Conservation (phyloP, 2,329 filamentous ascomycete species). For the Cladosporium sp. region DNA sequence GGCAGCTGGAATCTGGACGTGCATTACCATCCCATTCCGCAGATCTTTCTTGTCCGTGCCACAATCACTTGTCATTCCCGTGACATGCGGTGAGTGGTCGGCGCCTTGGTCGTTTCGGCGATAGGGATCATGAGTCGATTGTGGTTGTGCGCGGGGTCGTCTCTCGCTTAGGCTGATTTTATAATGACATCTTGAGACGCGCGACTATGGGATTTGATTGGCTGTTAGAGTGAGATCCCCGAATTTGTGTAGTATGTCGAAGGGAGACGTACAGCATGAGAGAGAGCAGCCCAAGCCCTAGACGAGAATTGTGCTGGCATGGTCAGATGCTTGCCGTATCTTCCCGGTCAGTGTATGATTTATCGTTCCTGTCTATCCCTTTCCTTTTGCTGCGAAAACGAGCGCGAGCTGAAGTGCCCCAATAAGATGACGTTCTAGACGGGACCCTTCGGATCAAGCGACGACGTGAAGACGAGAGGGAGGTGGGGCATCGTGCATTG, state of each 20-base stretch:
- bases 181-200: not conserved
- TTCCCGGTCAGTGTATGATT: not conserved
- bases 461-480: not conserved
- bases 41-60: not conserved
- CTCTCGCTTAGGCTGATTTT: not conserved
- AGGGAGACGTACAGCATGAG: no score
- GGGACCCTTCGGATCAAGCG: constrained; percentile 1
- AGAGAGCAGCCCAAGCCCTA: no score
- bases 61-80: not conserved
- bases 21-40: not conserved
- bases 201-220: not conserved
- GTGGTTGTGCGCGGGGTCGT: constrained; percentile 9
- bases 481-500: constrained; percentile 14
- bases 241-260: not conserved
- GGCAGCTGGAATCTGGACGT: not conserved
- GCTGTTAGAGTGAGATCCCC: not conserved
- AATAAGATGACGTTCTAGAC: not conserved
- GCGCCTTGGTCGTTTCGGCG: constrained; percentile 1
- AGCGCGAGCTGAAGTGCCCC: not conserved
- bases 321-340: not conserved
- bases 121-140: constrained; percentile 6
- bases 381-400: not conserved
- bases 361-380: not conserved
- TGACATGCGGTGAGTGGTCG: constrained; percentile 7
- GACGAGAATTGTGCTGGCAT: not conserved